phyloP scores from a whole-genome alignment of 805 yeast genomes.

The Lipomyces chichibuensis region DNA sequence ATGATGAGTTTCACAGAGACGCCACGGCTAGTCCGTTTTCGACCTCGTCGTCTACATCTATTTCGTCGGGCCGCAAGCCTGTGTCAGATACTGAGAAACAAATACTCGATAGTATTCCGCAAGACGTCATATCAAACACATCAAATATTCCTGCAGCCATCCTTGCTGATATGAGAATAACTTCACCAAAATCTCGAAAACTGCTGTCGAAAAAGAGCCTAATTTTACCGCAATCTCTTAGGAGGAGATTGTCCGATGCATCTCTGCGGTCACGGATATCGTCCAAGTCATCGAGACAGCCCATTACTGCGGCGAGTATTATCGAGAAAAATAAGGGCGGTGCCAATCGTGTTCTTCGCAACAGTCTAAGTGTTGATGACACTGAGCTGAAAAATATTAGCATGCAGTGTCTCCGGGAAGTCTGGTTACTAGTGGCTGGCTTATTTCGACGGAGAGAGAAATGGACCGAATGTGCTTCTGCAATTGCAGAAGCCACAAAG shows the following conservation, averaged over 20 bases:
- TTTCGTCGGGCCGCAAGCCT: background rate
- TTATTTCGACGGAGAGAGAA: constrained; percentile 26
- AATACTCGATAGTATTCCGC: constrained; percentile 21
- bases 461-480: constrained; percentile 31
- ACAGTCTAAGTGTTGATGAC: constrained; percentile 31
- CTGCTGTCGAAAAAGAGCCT: constrained; percentile 23
- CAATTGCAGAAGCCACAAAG: constrained; percentile 32
- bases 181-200: constrained; percentile 16
- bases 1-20: constrained; percentile 3
- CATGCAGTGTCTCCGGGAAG: constrained; percentile 32
- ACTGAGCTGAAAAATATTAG: constrained; percentile 28
- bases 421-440: constrained; percentile 34
- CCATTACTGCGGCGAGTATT: constrained; percentile 24
- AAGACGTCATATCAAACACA: constrained; percentile 15
- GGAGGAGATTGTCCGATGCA: constrained; percentile 30
- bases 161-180: constrained; percentile 18
- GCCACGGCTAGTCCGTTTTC: background rate
- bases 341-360: constrained; percentile 32
- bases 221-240: constrained; percentile 19
- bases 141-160: constrained; percentile 22
- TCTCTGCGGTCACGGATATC: constrained; percentile 25
- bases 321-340: constrained; percentile 32
- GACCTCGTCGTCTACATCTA: background rate
- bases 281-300: constrained; percentile 7
- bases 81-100: background rate